Base-by-base conservation (phyloP, 768 basidiomycete species). In the Trametes cubensis region DNA sequence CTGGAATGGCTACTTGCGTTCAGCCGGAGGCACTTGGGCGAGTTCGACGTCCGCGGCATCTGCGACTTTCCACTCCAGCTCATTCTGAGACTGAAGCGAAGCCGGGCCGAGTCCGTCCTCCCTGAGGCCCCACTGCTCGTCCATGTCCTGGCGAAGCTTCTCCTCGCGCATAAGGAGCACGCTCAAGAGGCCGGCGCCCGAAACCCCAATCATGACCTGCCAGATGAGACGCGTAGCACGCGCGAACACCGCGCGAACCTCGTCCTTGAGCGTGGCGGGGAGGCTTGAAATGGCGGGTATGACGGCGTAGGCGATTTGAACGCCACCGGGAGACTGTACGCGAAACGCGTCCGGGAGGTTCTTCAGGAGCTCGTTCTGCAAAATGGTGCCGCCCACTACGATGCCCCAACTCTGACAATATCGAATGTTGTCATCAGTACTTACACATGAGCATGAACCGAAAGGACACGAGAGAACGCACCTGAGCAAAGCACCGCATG, bases 241-340 rank as follows among this genome's bases (percentile, higher is more conserved):
- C 2, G 78, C 74, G 58, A 83, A 83, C 25, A 80, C 81, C 6
- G 53, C 72, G 17, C 76, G 74, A 1, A 83, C 79, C 59, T 79
- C 63, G 0, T 44, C 54, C 38, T 65, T 55, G 17, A 78, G 60
- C 4, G 75, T 66, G n/a, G 77, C 71, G 0, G 67, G 65, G 6
- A 86, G 75, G 0, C 13, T 30, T 1, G 63, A 55, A 21, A 84
- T 76, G 15, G 67, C 60, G 0, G 81, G 81, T 53, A 85, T 83
- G 39, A 78, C 74, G 0, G 71, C 61, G 51, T 74, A 74, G 11
- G 70, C 69, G 30, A 73, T 63, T 26, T 63, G 62, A 15, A 61
- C 59, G 39, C 72, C 69, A 0, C 44, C 28, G 0, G 73, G 71
- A 41, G 72, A 66, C 18, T 50, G 45, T 4, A 52, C 34, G 7